Conservation (phyloP, 768 basidiomycete species). For the Naganishia vaughanmartiniae region DNA sequence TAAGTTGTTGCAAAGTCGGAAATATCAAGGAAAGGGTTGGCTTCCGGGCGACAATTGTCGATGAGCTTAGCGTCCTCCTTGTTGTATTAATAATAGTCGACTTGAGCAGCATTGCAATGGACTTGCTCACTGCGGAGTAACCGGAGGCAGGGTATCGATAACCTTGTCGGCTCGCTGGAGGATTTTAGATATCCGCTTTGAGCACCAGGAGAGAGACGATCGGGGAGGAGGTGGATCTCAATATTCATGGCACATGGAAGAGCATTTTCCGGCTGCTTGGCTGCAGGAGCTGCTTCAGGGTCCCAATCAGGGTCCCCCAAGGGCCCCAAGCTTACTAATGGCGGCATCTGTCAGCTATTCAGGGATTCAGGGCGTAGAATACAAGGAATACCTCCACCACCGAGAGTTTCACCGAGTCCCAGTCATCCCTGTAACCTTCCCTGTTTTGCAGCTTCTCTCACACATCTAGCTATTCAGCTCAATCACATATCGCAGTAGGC, state of each 20-base stretch:
- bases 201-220: not conserved
- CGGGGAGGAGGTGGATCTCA: not conserved
- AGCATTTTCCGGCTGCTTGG: slow-evolving; percentile 4
- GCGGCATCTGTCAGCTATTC: too few species aligned
- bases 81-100: too few species aligned
- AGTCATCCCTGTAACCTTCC: too few species aligned
- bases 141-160: too few species aligned
- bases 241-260: not conserved
- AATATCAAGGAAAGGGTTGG: not conserved
- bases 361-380: not conserved
- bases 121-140: too few species aligned
- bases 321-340: too few species aligned
- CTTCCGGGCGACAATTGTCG: not conserved
- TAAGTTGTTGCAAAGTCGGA: not conserved
- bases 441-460: too few species aligned
- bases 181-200: slow-evolving; percentile 3
- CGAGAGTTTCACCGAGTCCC: too few species aligned
- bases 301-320: not conserved
- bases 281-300: not conserved
- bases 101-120: too few species aligned
- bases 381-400: not conserved
- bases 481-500: too few species aligned
- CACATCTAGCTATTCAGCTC: not conserved
- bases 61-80: not conserved
- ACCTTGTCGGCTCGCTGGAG: not conserved